These are phyloP conservation scores for Chalciporus piperatus DNA, from an alignment of 768 basidiomycete genomes.

Conservation along the genomic window DNA sequence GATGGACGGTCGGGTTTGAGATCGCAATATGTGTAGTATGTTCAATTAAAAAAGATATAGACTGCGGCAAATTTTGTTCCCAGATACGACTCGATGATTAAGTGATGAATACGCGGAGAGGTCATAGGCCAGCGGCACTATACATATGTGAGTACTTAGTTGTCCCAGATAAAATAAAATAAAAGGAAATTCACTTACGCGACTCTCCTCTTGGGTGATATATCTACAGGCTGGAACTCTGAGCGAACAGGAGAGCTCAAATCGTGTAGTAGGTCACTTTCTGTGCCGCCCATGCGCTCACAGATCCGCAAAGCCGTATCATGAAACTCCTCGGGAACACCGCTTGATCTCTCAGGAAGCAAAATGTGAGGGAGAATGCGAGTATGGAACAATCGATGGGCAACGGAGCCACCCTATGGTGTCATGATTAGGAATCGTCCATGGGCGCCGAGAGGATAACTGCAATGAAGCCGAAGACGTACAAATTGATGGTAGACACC, in stretches of 20 bases:
- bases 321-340: constrained; percentile 32
- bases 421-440: background rate
- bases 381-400: constrained; percentile 35
- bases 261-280: constrained; percentile 16
- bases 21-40: background rate
- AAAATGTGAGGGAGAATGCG: constrained; percentile 34
- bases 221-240: constrained; percentile 6
- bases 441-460: constrained; percentile 16
- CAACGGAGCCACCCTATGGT: constrained; percentile 31
- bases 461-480: constrained; percentile 33
- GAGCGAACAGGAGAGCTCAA: background rate
- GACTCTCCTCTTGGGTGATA: constrained; percentile 16
- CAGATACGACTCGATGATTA: constrained; percentile 6
- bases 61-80: constrained; percentile 2
- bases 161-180: background rate
- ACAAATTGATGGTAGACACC: constrained; percentile 81
- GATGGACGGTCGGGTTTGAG: background rate
- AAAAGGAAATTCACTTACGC: constrained; percentile 17
- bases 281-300: constrained; percentile 31
- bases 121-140: constrained; percentile 19
- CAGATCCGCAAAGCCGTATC: constrained; percentile 22
- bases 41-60: constrained; percentile 12
- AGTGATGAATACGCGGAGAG: background rate
- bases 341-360: constrained; percentile 24
- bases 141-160: constrained; percentile 1